These are phyloP conservation scores for Paecilomyces sp. DNA, from an alignment of 2,329 filamentous ascomycete species.

Conservation along the genomic window DNA sequence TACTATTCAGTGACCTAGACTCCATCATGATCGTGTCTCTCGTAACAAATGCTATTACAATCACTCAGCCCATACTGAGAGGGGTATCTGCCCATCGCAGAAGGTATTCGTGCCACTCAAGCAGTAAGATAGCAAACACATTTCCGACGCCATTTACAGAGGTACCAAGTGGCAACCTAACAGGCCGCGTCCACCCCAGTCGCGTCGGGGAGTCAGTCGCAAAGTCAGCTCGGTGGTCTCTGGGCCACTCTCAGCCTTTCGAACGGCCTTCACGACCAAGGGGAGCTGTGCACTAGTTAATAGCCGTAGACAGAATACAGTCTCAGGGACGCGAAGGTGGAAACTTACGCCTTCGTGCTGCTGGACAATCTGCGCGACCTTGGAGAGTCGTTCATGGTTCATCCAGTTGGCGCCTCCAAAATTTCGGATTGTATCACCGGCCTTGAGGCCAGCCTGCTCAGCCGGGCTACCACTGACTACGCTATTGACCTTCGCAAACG, in stretches of 20 bases:
- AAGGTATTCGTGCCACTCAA: background rate
- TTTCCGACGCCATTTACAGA: conserved; percentile 43
- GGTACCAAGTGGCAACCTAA: conserved; percentile 87
- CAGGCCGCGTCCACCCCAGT: conserved; percentile 87
- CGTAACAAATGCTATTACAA: background rate
- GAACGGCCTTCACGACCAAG: conserved; percentile 61
- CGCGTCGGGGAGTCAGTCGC: conserved; percentile 64
- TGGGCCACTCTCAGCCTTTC: conserved; percentile 39
- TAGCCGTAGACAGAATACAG: conserved; percentile 1
- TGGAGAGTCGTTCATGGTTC: conserved; percentile 80
- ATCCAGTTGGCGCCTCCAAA: conserved; percentile 78
- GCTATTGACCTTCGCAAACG: conserved; percentile 86
- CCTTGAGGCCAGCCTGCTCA: conserved; percentile 68
- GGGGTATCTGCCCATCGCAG: background rate
- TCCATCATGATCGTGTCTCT: background rate
- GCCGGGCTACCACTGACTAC: conserved; percentile 75
- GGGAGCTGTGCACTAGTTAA: conserved; percentile 46
- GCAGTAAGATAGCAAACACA: background rate
- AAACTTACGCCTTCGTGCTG: conserved; percentile 75
- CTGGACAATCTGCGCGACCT: conserved; percentile 83
- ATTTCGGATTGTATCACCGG: conserved; percentile 71
- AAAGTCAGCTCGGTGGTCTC: conserved; percentile 54
- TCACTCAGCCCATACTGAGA: background rate
- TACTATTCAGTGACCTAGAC: background rate
- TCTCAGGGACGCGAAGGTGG: background rate